Percentiles rank a stretch among this genome's conserved stretches.
phyloP scores from a whole-genome alignment of 768 basidiomycete species.

The Hypholoma fasciculare region DNA sequence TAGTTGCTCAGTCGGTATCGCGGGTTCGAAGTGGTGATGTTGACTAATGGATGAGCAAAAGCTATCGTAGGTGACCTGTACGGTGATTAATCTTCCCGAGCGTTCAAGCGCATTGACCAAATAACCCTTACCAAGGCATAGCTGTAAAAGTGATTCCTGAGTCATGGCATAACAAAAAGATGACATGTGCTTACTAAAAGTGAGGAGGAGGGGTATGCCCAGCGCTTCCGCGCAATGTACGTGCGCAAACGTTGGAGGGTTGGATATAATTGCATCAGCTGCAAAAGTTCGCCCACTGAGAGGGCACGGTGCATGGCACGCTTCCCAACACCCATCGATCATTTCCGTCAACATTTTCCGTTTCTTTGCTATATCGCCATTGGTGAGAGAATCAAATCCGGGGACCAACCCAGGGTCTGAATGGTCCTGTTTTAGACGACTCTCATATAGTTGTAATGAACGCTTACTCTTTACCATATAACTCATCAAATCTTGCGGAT shows the following conservation, averaged over 20 bases:
- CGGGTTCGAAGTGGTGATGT: constrained; percentile 55
- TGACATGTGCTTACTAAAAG: constrained; percentile 48
- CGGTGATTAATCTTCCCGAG: not conserved
- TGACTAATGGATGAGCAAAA: constrained; percentile 67
- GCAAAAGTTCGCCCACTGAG: constrained; percentile 46
- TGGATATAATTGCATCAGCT: constrained; percentile 66
- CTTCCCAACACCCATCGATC: constrained; percentile 59
- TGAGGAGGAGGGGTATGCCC: constrained; percentile 55
- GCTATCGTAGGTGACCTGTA: constrained; percentile 48
- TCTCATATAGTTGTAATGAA: not conserved
- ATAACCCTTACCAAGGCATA: constrained; percentile 56
- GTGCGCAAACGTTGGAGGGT: constrained; percentile 68
- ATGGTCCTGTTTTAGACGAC: not conserved
- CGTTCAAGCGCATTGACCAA: not conserved
- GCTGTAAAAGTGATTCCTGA: constrained; percentile 32
- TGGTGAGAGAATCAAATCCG: constrained; percentile 53
- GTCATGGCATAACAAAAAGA: constrained; percentile 3
- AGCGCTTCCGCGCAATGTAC: constrained; percentile 66
- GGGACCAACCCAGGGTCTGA: constrained; percentile 67
- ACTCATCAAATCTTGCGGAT: constrained; percentile 66
- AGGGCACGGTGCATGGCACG: constrained; percentile 50
- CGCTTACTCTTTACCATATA: constrained; percentile 70
- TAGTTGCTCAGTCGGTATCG: constrained; percentile 55
- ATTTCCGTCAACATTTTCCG: constrained; percentile 61
- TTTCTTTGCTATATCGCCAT: constrained; percentile 62